Evolutionary conservation across 2,329 filamentous ascomycete genomes (phyloP).

Genomic region (Penicillium janthinellum): DNA sequence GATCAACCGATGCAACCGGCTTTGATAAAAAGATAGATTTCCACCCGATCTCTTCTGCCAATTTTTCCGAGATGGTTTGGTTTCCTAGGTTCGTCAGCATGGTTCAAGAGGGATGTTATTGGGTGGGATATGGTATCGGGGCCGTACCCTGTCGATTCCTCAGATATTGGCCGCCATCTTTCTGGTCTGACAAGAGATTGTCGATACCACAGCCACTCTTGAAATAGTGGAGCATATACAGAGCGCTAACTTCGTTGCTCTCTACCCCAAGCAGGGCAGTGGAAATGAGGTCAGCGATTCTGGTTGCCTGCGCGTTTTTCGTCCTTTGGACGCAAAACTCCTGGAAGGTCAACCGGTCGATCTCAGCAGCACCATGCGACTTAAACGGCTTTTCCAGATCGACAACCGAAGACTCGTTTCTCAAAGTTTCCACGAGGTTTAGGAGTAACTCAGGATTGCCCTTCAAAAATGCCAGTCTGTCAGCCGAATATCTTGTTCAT

Average conservation of each 20-base stretch:
- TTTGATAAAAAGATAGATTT: slow-evolving; percentile 29
- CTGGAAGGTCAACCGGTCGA: slow-evolving; percentile 7
- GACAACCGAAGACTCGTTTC: background rate
- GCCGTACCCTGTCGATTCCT: slow-evolving; percentile 48
- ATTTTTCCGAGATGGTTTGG: slow-evolving; percentile 43
- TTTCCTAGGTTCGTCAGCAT: slow-evolving; percentile 16
- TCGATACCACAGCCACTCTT: slow-evolving; percentile 55
- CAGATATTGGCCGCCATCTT: slow-evolving; percentile 56
- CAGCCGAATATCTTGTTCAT: background rate
- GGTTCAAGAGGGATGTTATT: too few relatives aligned
- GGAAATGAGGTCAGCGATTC: slow-evolving; percentile 39
- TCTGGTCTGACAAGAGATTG: slow-evolving; percentile 54
- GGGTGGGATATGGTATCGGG: too few relatives aligned
- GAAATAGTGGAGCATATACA: slow-evolving; percentile 59
- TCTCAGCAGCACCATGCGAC: slow-evolving; percentile 7
- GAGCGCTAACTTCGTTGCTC: slow-evolving; percentile 52
- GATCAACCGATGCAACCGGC: slow-evolving; percentile 13
- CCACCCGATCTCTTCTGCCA: slow-evolving; percentile 39
- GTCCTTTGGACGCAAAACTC: slow-evolving; percentile 7
- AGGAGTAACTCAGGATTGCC: background rate
- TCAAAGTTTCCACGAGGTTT: slow-evolving; percentile 1
- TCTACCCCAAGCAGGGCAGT: slow-evolving; percentile 55
- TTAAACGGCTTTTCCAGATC: slow-evolving; percentile 10
- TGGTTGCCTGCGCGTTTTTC: slow-evolving; percentile 30
- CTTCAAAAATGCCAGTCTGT: background rate